phyloP scores from a whole-genome alignment of 2,329 filamentous ascomycete genomes.

The Monosporascus sp. region DNA sequence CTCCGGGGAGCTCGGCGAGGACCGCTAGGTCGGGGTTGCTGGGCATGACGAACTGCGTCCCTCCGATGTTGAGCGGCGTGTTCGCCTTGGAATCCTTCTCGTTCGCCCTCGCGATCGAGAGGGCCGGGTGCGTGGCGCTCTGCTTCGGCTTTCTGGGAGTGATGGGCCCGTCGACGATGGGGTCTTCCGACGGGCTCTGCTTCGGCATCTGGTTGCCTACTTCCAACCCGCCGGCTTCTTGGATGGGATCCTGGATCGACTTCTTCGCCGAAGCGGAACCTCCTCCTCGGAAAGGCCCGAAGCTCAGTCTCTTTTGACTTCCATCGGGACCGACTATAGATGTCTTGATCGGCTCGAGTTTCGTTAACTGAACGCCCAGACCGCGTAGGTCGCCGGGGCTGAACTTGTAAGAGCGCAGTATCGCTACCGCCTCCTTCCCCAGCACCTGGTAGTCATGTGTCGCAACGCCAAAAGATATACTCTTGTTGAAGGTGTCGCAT shows the following conservation, averaged over 20 bases:
- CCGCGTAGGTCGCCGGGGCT: slow-evolving; percentile 90
- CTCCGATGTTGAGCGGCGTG: slow-evolving; percentile 68
- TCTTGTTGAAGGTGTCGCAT: slow-evolving; percentile 93
- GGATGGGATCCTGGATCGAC: slow-evolving; percentile 35
- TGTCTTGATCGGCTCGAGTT: slow-evolving; percentile 72
- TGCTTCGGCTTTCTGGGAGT: slow-evolving; percentile 47
- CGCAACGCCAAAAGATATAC: slow-evolving; percentile 71
- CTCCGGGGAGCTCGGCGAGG: slow-evolving; percentile 73
- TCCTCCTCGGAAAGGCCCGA: slow-evolving; percentile 47
- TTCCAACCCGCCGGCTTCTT: slow-evolving; percentile 37
- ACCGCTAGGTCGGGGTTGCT: slow-evolving; percentile 76
- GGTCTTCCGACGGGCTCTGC: slow-evolving; percentile 35
- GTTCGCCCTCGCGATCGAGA: slow-evolving; percentile 44
- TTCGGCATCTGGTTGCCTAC: slow-evolving; percentile 25
- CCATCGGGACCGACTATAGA: slow-evolving; percentile 53
- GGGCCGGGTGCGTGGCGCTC: slow-evolving; percentile 42
- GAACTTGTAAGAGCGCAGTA: slow-evolving; percentile 75
- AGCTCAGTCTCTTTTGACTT: slow-evolving; percentile 74
- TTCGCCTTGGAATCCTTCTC: slow-evolving; percentile 51
- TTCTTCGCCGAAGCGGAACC: slow-evolving; percentile 33
- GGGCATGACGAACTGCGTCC: slow-evolving; percentile 90
- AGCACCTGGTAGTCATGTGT: slow-evolving; percentile 70
- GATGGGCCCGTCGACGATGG: slow-evolving; percentile 49
- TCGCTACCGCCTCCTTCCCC: slow-evolving; percentile 76
- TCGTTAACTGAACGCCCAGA: slow-evolving; percentile 88